Base-by-base conservation (phyloP, 345 rosid genomes). In the Clausena lansium region DNA sequence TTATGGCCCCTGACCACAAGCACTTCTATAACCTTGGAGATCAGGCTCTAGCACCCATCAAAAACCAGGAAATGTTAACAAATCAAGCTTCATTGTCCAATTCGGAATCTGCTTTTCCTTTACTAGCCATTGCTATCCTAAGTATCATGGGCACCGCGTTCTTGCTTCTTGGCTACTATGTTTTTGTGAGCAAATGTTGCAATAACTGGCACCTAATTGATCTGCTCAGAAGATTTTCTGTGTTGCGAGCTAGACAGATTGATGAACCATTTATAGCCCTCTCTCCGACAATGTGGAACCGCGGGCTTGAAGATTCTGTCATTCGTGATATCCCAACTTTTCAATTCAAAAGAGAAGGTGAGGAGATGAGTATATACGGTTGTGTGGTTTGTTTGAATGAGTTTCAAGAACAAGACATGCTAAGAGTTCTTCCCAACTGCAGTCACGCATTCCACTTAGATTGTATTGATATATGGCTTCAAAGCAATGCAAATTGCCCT, bases 381-480 rank as follows among this genome's bases (percentile, higher is more conserved):
- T 91, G 95, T 65, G 87, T 85, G 72, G 93, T 91, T 17, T 91
- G 95, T 75, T 71, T 91, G 82, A 88, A 86, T 63, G 90, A 89
- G 77, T 89, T 88, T 68, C 87, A 84, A 59, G 92, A 89, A 33
- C 76, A 79, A 45, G 93, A 89, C 64, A 79, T 85, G 90, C 82
- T 91, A 27, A 80, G 89, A 47, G 79, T 84, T 83, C 89, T 91
- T 54, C 95, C 95, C 17, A 84, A 77, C 30, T 91, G 93, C 78
- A 67, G 82, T 69, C 95, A 89, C n/a, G 69, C 81, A 7, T 91
- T 91, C 78, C 95, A 91, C 76, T 80, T 88, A 7, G 90, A 87
- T 62, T 91, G 95, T 78, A 88, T 91, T 39, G 90, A 89, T 59
- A 69, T 86, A 8, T 89, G 93, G 95, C 84, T 91, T 30, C 90